Evolutionary conservation across 495 filamentous ascomycete species (phyloP), one percentile per base, ranked within the genome.

Genomic region (Tuber microsphaerosporum): DNA sequence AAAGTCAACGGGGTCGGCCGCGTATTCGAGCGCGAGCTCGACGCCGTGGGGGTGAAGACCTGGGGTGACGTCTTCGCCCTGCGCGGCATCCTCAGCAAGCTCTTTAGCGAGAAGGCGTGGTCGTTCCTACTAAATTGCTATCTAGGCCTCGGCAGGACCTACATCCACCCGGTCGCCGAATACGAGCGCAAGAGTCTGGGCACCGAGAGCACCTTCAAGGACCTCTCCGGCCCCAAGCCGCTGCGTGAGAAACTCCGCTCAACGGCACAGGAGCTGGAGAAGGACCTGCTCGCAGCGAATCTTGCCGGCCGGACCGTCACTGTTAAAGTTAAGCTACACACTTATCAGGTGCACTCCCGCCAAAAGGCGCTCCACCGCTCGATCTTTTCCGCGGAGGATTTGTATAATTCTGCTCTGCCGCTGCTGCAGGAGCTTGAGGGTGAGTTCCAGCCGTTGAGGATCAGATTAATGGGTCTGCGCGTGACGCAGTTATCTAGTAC

Each of bases 1-100:
- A 97, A 97, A 83, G 92, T 98, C 42, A 97, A 97, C 78, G 96
- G 95, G 12, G 87, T 98, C 31, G 96, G 95, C 7, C 89, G 96
- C 7, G 95, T 98, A 0, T 92, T 98, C 78, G 95, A 98, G 83
- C 90, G 96, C 68, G 94, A 98, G 81, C 89, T 99, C 0, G 90
- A 91, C 68, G 91, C 94, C 2, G 89, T 97, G 73, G 94, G 94
- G 16, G 87, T 98, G 76, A 91, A 91, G 81, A 96, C 90, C 0
- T 98, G 94, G 83, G 94, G 93, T 0, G 93, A 98, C 80, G 92
- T 98, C 37, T 95, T 92, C 81, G 69, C 85, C 84, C 73, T 75
- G 41, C 76, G 75, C 6, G 41, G 69, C 31, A 42, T 77, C 34
- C 73, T 79, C 34, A 82, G 83, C 31, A 90, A 87, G 42, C 87